phyloP scores from a whole-genome alignment of 768 basidiomycete genomes.

The Pluteus cervinus region DNA sequence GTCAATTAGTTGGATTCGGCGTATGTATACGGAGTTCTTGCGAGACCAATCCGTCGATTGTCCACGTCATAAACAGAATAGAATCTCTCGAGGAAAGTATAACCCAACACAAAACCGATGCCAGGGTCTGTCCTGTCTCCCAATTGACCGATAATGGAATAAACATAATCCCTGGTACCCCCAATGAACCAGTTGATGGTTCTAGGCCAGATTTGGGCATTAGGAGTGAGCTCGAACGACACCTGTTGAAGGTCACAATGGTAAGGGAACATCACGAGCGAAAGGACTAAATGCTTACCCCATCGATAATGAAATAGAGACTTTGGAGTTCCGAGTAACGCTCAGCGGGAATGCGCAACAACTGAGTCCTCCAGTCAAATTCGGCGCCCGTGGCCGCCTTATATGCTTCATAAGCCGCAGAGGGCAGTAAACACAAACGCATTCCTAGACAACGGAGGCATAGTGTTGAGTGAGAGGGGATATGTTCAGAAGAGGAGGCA shows the following conservation, averaged over 20 bases:
- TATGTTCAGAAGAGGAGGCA: neutral
- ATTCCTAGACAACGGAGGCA: constrained; percentile 19
- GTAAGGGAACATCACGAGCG: neutral
- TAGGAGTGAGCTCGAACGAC: constrained; percentile 31
- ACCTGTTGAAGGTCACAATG: constrained; percentile 13
- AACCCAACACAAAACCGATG: constrained; percentile 52
- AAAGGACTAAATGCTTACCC: constrained; percentile 1
- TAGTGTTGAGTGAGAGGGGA: too few relatives aligned
- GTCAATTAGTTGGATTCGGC: too few relatives aligned
- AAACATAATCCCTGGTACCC: constrained; percentile 22
- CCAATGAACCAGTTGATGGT: constrained; percentile 27
- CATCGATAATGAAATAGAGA: constrained; percentile 1
- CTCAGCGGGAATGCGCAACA: constrained; percentile 28
- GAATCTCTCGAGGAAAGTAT: constrained; percentile 47
- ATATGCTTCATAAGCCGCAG: constrained; percentile 23
- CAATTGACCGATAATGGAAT: constrained; percentile 30
- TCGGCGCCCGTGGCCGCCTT: constrained; percentile 21
- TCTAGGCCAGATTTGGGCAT: constrained; percentile 33
- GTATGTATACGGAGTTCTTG: constrained; percentile 28
- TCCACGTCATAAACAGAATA: constrained; percentile 43
- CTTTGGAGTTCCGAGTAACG: constrained; percentile 31
- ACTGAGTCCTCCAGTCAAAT: constrained; percentile 19
- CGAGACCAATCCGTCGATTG: constrained; percentile 34
- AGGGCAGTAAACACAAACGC: constrained; percentile 28
- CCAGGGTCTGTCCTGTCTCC: constrained; percentile 37